Base-by-base conservation (phyloP, 257 asterid species). In the Verbena officinalis region DNA sequence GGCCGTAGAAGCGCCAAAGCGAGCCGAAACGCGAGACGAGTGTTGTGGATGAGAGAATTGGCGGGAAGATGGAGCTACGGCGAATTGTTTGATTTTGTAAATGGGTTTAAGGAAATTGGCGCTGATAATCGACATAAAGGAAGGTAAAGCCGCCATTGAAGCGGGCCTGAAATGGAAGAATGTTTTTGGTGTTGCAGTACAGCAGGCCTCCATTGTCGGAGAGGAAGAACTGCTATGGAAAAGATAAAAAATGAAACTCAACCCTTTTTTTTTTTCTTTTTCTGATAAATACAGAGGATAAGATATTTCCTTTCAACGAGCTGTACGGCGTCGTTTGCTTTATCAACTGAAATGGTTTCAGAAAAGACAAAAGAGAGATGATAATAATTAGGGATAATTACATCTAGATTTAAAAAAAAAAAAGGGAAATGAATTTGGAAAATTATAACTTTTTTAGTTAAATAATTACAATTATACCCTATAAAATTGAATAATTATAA, bases 161-260 rank as follows among this genome's bases (percentile, higher is more conserved):
- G 80, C 54, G 62, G 77, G 72, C 16, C 54, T 74, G 79, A 75
- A 74, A 51, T 52, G 76, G 73, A 77, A 72, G 68, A 78, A 61
- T n/a, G 79, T 67, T 56, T 76, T 84, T 11, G 81, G n/a, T 7
- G 81, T 63, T 5, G 82, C 51, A 31, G 76, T 67, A 53, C 82
- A 74, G 72, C 84, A 76, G 40, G 80, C 71, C 88, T 72, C 83
- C 95, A 89, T 86, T 64, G 59, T 72, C 62, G 76, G 42, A 24
- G 7, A 1, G 31, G 27, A 55, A 57, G 16, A 38, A 40, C 40
- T 55, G 56, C 11, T 36, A 36, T 1, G 3, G 40, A 3, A 36
- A 36, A 7, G 11, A 36, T 9, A 36, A 36, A 36, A 36, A 7
- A 2, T 36, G 40, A 9, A 36, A 1, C 11, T n/a, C n/a, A n/a